Evolutionary conservation across 257 asterid genomes (phyloP).

Genomic region (Coffea eugenioides): DNA sequence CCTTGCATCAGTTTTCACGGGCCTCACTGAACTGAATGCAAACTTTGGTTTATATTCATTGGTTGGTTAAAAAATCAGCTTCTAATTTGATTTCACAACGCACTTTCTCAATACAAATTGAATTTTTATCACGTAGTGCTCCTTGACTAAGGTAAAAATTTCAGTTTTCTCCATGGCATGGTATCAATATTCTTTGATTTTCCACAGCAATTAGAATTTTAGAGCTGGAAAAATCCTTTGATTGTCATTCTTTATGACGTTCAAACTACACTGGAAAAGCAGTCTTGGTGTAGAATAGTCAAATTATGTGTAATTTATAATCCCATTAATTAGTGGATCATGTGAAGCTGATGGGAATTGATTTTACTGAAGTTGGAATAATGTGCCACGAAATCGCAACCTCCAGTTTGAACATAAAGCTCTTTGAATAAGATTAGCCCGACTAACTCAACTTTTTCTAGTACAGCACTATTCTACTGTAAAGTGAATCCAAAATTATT

Average conservation of each 20-base stretch:
- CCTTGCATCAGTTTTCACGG: background rate
- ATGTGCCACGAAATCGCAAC: background rate
- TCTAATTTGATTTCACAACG: too few relatives aligned
- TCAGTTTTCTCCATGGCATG: background rate
- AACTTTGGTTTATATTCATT: too few relatives aligned
- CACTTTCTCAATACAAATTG: too few relatives aligned
- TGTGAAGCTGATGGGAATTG: background rate
- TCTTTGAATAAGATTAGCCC: background rate
- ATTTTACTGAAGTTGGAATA: background rate
- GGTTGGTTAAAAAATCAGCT: too few relatives aligned
- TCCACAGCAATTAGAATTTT: background rate
- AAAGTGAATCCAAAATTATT: background rate
- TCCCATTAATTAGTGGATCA: background rate
- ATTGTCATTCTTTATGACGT: too few relatives aligned
- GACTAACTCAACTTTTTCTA: background rate
- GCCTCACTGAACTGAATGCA: too few relatives aligned
- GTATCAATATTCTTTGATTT: too few relatives aligned
- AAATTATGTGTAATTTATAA: background rate
- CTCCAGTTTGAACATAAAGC: background rate
- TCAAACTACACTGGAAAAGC: background rate
- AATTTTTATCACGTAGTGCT: too few relatives aligned
- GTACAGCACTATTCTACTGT: too few relatives aligned
- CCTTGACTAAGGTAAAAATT: too few relatives aligned
- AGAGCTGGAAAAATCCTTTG: background rate
- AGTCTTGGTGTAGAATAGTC: background rate